Evolutionary conservation across 2,329 filamentous ascomycete genomes (phyloP), one percentile per base, ranked within the genome.

Genomic region (Pseudofabraea citricarpa): DNA sequence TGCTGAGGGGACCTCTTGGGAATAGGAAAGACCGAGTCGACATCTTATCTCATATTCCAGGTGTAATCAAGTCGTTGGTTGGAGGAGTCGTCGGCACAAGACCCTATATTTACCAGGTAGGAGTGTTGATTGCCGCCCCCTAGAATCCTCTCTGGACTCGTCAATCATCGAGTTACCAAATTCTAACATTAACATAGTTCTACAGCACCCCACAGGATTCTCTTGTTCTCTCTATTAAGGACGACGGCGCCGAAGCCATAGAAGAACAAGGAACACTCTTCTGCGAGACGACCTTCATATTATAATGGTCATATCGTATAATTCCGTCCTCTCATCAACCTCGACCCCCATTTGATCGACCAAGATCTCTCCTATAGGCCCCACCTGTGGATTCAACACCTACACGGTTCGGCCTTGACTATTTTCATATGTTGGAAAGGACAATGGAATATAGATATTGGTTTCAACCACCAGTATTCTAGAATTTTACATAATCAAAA

Each of bases 81-180:
- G 87, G 87, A 36, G 84, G 79, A 52, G 88, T 91, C 10, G 89
- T 85, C 3, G 93, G 93, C 50, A 95, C 93, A 23, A 93, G 90
- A 72, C 93, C 93, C 4, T 98, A 96, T 66, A 96, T 98, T 57
- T 98, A 96, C 69, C 93, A 95, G 76, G 88, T 90, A 66, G 53
- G 75, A 63, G 18, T 21, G 12, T 18, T n/a, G 1, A 35, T 35
- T 35, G 16, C 12, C 18, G 1, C 4, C 5, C 32, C 32, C 12
- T 8, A 27, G 8, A 5, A 10, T 16, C 13, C 19, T 10, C 32
- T 16, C 10, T 31, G 4, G 22, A n/a, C 31, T n/a, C n/a, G 19
- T 38, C 20, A 26, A 12, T 38, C 22, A 38, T 38, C 9, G 18
- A n/a, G 18, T 4, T 35, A 35, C 19, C 13, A 7, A 6, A 19